Evolutionary conservation across 2,329 filamentous ascomycete genomes (phyloP).

Genomic region (Penicillium aurantiogriseum): DNA sequence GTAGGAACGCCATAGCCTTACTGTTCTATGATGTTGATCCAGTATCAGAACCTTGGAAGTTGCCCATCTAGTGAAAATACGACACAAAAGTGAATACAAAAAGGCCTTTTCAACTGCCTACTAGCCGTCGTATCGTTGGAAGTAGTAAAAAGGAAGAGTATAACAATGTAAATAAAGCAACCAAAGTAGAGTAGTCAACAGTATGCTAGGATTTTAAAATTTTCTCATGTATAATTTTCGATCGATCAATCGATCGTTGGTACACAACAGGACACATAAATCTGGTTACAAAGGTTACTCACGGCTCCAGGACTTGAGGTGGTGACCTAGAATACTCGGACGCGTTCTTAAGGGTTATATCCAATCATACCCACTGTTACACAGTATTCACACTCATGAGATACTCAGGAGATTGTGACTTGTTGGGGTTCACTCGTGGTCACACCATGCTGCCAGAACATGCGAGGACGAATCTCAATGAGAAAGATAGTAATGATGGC

Average conservation of each 20-base stretch:
- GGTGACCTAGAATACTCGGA: not conserved
- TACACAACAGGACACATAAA: not conserved
- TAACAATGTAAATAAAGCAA: too few relatives aligned
- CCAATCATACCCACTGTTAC: not conserved
- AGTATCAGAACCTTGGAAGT: not conserved
- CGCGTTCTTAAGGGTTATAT: not conserved
- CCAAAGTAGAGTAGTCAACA: not conserved
- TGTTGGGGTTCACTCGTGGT: not conserved
- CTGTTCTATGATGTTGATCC: not conserved
- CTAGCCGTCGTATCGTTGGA: not conserved
- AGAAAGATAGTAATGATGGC: too few relatives aligned
- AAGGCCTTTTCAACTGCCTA: not conserved
- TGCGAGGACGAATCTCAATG: not conserved
- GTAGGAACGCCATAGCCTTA: not conserved
- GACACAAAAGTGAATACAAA: not conserved
- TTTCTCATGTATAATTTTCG: not conserved
- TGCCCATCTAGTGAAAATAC: too few relatives aligned
- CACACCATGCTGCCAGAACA: not conserved
- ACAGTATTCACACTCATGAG: not conserved
- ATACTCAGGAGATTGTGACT: not conserved
- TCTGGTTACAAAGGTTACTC: not conserved
- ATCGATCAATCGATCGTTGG: not conserved
- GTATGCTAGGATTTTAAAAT: too few relatives aligned
- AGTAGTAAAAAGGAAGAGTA: not conserved
- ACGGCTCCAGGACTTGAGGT: not conserved